A percentile compares a stretch with the other conserved stretches of the same genome.
Conservation (phyloP, 495 filamentous ascomycete species). For the Opeltia flavorubescens region DNA sequence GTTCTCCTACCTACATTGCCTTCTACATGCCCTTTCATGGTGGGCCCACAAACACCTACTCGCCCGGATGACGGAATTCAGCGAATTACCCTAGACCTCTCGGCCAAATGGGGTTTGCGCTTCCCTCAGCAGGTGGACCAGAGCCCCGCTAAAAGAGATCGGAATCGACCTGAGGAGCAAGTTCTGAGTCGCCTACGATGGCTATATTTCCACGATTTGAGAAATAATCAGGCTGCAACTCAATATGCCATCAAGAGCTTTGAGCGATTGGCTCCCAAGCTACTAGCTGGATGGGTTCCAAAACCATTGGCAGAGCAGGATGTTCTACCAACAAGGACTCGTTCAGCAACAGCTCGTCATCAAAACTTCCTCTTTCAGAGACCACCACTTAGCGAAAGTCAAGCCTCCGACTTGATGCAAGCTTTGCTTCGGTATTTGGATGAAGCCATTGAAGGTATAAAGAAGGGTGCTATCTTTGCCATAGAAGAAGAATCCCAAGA, state of each 20-base stretch:
- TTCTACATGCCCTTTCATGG: slow-evolving; percentile 4
- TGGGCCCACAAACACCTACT: slow-evolving; percentile 6
- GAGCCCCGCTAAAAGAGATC: slow-evolving; percentile 9
- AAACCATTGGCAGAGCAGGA: slow-evolving; percentile 12
- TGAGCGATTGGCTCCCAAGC: slow-evolving; percentile 6
- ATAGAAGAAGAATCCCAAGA: not conserved
- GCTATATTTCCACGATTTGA: slow-evolving; percentile 6
- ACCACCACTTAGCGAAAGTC: not conserved
- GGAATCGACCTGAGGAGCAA: slow-evolving; percentile 5
- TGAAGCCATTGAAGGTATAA: not conserved
- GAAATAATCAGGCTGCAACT: slow-evolving; percentile 4
- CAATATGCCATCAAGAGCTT: slow-evolving; percentile 8
- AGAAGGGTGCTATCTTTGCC: not conserved
- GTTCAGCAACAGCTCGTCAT: not conserved
- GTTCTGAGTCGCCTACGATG: slow-evolving; percentile 2
- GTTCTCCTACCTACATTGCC: not conserved
- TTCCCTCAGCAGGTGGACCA: slow-evolving; percentile 3
- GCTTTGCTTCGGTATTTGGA: not conserved
- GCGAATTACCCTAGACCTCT: slow-evolving; percentile 6
- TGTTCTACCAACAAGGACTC: slow-evolving; percentile 5
- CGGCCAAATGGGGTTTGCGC: slow-evolving; percentile 11
- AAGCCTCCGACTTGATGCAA: slow-evolving; percentile 1
- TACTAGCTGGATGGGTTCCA: slow-evolving; percentile 10
- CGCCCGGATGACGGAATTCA: slow-evolving; percentile 13
- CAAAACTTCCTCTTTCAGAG: slow-evolving; percentile 7